These are phyloP conservation scores for Fusarium penzigii DNA, from an alignment of 2,329 filamentous ascomycete genomes.

Conservation along the genomic window DNA sequence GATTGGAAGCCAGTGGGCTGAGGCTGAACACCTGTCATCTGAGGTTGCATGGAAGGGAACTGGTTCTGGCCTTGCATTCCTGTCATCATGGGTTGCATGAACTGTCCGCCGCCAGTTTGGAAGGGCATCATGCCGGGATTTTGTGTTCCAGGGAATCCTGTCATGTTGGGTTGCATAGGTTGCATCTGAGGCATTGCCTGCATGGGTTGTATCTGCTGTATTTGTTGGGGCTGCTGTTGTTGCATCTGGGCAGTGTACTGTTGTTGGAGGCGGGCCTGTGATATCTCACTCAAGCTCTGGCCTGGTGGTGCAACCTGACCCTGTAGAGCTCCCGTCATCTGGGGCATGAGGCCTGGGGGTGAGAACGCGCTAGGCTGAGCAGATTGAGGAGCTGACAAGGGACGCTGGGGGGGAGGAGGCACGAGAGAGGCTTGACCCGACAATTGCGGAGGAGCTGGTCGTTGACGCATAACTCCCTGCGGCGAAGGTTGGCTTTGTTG, in stretches of 20 bases:
- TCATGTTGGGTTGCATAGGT: constrained; percentile 39
- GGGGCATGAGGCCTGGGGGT: constrained; percentile 75
- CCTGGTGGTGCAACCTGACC: constrained; percentile 69
- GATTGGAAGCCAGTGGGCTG: constrained; percentile 66
- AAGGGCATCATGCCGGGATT: constrained; percentile 42
- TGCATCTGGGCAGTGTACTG: constrained; percentile 54
- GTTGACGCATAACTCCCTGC: constrained; percentile 52
- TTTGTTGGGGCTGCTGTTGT: constrained; percentile 38
- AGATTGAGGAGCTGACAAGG: constrained; percentile 85
- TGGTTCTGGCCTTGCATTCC: constrained; percentile 42
- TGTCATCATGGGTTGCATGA: constrained; percentile 54
- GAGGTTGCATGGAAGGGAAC: constrained; percentile 41
- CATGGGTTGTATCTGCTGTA: constrained; percentile 10
- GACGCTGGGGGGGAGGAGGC: constrained; percentile 74
- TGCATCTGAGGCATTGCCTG: too few relatives aligned
- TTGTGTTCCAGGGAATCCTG: constrained; percentile 36
- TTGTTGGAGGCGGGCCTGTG: constrained; percentile 65
- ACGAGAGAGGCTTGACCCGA: constrained; percentile 65
- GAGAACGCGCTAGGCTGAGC: constrained; percentile 73
- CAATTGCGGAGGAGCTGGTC: constrained; percentile 70
- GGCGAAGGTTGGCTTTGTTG: constrained; percentile 40
- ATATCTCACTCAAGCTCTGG: constrained; percentile 75
- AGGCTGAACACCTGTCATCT: constrained; percentile 39
- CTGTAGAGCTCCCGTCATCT: constrained; percentile 73
- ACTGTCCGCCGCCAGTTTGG: constrained; percentile 36